Evolutionary conservation across 108 stramenopile genomes (phyloP), one percentile per base, ranked within the genome.

Genomic region (Pseudonitzschia pungens): DNA sequence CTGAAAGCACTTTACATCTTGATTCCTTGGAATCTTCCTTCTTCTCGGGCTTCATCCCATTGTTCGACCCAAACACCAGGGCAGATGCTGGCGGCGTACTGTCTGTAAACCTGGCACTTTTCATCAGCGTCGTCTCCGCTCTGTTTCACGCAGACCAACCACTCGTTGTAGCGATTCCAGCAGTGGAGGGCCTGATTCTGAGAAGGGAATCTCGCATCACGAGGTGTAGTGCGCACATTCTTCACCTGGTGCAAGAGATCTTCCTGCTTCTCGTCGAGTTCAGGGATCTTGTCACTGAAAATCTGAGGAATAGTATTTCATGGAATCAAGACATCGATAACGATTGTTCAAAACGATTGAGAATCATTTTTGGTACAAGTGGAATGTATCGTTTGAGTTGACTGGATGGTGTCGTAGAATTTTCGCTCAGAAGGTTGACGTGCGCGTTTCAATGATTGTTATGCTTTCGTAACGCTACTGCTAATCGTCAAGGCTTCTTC

Each of bases 151-250:
- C 97, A 97, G 41, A 97, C 68, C 44, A 97, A 80, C 92, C 92
- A 96, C 79, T 97, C 97, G 68, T 97, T 97, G 92, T 97, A 97
- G 65, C 95, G 86, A 69, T 95, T 95, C 95, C 95, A 97, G 90
- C 97, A 97, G 82, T 96, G 95, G 58, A 89, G 83, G 68, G 92
- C 85, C 76, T 97, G 96, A 83, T 97, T 97, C 63, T 70, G 71
- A 69, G 87, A 81, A 29, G 93, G 90, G 81, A 96, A 96, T 54
- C 93, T 87, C 27, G 86, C 74, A 78, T 96, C 93, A 69, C 89
- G 89, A 65, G 96, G 96, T 68, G 96, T 93, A 48, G 96, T 96
- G 69, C 90, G 87, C 68, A 82, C 73, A 54, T 82, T 83, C 87
- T 91, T 86, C 74, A 92, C 83, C 65, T 89, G 82, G 79, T 89